Percentiles rank a stretch among this genome's conserved stretches.
Conservation (phyloP, 2,329 filamentous ascomycete species). For the Ophiocordyceps australis region DNA sequence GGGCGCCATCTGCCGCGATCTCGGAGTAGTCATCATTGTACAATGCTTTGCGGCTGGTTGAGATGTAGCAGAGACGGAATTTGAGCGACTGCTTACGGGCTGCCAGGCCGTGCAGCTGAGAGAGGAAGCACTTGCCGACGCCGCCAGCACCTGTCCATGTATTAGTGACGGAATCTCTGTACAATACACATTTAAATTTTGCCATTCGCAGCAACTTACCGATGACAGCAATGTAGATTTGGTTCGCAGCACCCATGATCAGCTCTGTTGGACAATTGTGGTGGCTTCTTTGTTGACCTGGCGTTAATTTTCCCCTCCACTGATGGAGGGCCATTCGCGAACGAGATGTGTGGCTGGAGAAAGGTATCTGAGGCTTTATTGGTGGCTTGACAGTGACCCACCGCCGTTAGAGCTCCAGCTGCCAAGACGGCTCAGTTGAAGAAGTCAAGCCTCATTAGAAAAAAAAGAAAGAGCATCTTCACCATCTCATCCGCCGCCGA, state of each 20-base stretch:
- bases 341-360: neutral
- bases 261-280: constrained; percentile 6
- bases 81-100: constrained; percentile 48
- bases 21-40: constrained; percentile 56
- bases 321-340: no score
- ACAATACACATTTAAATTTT: no score
- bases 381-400: no score
- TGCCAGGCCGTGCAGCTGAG: constrained; percentile 55
- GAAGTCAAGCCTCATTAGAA: no score
- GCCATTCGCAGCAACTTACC: no score
- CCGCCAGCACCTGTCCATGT: constrained; percentile 75
- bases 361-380: no score
- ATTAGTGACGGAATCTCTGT: no score
- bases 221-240: constrained; percentile 34
- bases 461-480: no score
- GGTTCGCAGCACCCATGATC: constrained; percentile 23
- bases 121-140: constrained; percentile 80
- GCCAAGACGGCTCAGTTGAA: no score
- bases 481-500: no score
- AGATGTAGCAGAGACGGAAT: constrained; percentile 68
- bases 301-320: neutral
- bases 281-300: no score
- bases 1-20: constrained; percentile 39
- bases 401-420: no score
- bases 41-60: constrained; percentile 69